These are phyloP conservation scores for Gracilaria domingensis DNA, from an alignment of 23 red algal genomes.

Conservation along the genomic window DNA sequence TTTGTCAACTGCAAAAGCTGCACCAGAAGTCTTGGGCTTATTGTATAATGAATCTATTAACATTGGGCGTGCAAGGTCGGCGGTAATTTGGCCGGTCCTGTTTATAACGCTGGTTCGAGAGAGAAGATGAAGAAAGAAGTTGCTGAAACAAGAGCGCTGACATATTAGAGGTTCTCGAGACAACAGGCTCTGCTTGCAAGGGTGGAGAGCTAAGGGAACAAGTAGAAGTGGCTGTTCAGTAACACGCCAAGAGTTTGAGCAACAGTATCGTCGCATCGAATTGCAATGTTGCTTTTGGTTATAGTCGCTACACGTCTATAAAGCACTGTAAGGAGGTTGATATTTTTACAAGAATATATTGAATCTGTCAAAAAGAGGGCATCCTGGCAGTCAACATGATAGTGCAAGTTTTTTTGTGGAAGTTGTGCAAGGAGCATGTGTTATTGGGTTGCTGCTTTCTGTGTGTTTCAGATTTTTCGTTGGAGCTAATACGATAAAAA, in stretches of 20 bases:
- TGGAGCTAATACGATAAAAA: background rate
- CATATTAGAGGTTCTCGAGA: constrained; percentile 24
- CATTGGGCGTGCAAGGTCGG: constrained; percentile 78
- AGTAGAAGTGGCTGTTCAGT: background rate
- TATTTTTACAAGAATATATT: background rate
- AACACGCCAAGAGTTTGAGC: background rate
- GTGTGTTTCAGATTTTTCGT: background rate
- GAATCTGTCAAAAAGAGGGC: background rate
- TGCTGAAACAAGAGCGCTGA: constrained; percentile 40
- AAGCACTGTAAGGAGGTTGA: background rate
- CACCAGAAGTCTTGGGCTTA: constrained; percentile 88
- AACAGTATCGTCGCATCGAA: background rate
- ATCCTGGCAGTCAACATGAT: background rate
- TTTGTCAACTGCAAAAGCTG: constrained; percentile 94
- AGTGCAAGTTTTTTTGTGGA: background rate
- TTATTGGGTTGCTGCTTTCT: background rate
- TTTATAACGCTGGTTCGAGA: constrained; percentile 86
- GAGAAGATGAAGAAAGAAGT: constrained; percentile 84
- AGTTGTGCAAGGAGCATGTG: background rate
- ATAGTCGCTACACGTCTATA: background rate
- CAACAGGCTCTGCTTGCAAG: constrained; percentile 28
- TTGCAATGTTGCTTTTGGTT: background rate
- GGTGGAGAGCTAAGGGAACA: background rate
- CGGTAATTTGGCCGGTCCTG: constrained; percentile 81
- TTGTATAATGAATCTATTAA: constrained; percentile 91